Evolutionary conservation across 306 rosid species (phyloP), one percentile per base, ranked within the genome.

Genomic region (Lathyrus oleraceus): DNA sequence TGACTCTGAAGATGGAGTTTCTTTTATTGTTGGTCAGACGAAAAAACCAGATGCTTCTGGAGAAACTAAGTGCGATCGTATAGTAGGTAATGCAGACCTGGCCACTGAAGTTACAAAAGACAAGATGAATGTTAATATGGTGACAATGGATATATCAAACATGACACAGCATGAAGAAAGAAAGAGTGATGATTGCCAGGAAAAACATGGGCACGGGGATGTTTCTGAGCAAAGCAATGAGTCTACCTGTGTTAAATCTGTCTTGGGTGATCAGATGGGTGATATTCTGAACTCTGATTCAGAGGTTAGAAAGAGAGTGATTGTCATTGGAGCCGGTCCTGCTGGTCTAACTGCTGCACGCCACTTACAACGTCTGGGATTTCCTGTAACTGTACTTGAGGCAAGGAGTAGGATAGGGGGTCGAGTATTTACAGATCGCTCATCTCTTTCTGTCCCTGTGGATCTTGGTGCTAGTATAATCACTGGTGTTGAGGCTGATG

Each of bases 401-500:
- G 98, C 88, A 56, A 90, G 98, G 90, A 88, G 66, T 71, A 89
- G 98, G 72, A 80, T 88, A 63, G 98, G 98, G 47, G 98, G 98
- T 35, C 97, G 98, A 53, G 98, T 94, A 64, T 85, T 78, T 77
- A 94, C 98, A 42, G 98, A 94, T 67, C 84, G 61, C 71, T 84
- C 92, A 61, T 85, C 98, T 48, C 87, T 94, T 65, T 94, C 98
- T 67, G 98, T 94, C 73, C 97, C 96, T 2, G 98, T 94, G 61
- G 98, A 94, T 87, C 97, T 94, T 69, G 98, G 98, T 68, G 98
- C 98, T 70, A 94, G 98, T 87, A 94, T 94, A 83, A 94, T 94
- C 71, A 94, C 98, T 43, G 98, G 98, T 66, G 96, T 94, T 68
- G 98, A 94, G 91, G 98, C 98, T 78, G 98, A 94, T 81, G 92